Conservation (phyloP, 1,284 basidiomycete species). For the Termitomyces sp. region DNA sequence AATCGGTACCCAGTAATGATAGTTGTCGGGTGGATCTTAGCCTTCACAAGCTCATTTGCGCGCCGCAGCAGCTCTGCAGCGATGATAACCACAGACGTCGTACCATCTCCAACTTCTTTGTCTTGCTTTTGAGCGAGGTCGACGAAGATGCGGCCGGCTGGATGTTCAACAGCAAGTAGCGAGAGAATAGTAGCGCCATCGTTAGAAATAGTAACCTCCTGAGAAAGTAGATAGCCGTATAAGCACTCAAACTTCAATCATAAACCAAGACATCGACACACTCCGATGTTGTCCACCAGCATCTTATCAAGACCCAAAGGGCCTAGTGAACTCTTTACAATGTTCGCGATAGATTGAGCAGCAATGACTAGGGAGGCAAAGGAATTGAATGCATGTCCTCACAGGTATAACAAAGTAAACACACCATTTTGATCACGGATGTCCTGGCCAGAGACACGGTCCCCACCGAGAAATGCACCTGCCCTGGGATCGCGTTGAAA, state of each 20-base stretch:
- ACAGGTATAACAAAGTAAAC: slow-evolving; percentile 9
- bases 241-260: neutral
- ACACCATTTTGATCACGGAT: slow-evolving; percentile 95
- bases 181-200: slow-evolving; percentile 98
- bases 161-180: slow-evolving; percentile 89
- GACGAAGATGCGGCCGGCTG: slow-evolving; percentile 94
- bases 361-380: slow-evolving; percentile 63
- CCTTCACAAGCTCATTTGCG: slow-evolving; percentile 97
- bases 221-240: slow-evolving; percentile 16
- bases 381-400: slow-evolving; percentile 3
- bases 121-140: slow-evolving; percentile 99
- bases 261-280: slow-evolving; percentile 31
- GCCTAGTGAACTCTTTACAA: slow-evolving; percentile 94
- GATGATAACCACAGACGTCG: slow-evolving; percentile 97
- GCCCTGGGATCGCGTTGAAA: slow-evolving; percentile 84
- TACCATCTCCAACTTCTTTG: slow-evolving; percentile 99
- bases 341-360: slow-evolving; percentile 95
- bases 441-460: slow-evolving; percentile 91
- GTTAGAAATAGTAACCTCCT: slow-evolving; percentile 99
- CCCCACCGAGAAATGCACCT: slow-evolving; percentile 90
- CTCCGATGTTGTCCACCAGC: slow-evolving; percentile 98
- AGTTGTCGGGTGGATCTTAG: slow-evolving; percentile 98
- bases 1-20: slow-evolving; percentile 99
- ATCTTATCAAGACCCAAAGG: slow-evolving; percentile 96
- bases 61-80: slow-evolving; percentile 93